Evolutionary conservation across 176 grass and related monocot species (phyloP).

Genomic region (Eragrostis nindensis): DNA sequence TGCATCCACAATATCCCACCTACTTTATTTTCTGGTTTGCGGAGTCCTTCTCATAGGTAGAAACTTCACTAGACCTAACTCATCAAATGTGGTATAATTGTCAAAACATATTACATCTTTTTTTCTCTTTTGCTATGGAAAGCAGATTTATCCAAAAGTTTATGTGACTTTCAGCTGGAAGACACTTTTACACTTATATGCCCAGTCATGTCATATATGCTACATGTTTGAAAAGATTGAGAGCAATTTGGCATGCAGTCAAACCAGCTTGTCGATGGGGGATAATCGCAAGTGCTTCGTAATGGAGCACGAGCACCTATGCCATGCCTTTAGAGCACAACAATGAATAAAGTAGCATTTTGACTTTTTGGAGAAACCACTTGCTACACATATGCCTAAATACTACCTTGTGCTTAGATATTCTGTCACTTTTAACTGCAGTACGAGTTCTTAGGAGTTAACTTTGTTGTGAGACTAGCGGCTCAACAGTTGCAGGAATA

Average conservation of each 20-base stretch:
- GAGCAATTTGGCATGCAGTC: conserved; percentile 53
- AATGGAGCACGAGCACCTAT: conserved; percentile 50
- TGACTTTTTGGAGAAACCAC: conserved; percentile 30
- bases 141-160: conserved; percentile 51
- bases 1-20: conserved; percentile 54
- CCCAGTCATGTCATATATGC: conserved; percentile 44
- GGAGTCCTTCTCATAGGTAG: conserved; percentile 32
- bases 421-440: conserved; percentile 26
- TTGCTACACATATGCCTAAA: conserved; percentile 9
- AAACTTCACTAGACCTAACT: conserved; percentile 65
- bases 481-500: conserved; percentile 20
- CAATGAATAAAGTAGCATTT: conserved; percentile 29
- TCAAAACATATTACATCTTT: conserved; percentile 39
- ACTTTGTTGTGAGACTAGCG: conserved; percentile 12
- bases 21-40: conserved; percentile 32
- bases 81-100: conserved; percentile 38
- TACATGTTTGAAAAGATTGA: conserved; percentile 35
- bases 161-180: conserved; percentile 36
- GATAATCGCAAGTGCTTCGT: conserved; percentile 42
- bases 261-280: conserved; percentile 43
- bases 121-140: conserved; percentile 37
- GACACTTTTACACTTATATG: conserved; percentile 30
- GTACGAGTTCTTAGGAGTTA: conserved; percentile 18
- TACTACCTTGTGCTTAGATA: conserved; percentile 28
- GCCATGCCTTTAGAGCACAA: conserved; percentile 26